Evolutionary conservation across 345 rosid species (phyloP).

Genomic region (Heritiera fomes): DNA sequence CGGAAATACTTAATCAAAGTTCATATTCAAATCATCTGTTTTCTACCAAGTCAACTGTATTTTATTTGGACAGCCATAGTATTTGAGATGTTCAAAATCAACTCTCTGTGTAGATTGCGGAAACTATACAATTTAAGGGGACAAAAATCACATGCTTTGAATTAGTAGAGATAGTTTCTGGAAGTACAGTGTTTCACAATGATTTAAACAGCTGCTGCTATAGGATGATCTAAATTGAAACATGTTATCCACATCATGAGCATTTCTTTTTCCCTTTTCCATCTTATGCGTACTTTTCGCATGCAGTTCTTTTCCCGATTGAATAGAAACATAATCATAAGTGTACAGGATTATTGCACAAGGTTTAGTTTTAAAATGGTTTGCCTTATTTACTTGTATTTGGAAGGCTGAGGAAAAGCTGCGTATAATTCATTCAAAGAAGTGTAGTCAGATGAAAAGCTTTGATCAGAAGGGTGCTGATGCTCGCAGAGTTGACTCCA

Average conservation of each 20-base stretch:
- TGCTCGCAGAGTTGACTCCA: constrained; percentile 37
- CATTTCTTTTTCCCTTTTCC: background rate
- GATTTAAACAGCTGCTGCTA: background rate
- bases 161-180: background rate
- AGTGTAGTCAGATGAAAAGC: constrained; percentile 44
- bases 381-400: background rate
- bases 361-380: background rate
- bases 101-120: background rate
- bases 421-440: constrained; percentile 44
- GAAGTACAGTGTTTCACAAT: background rate
- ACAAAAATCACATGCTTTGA: background rate
- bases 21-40: background rate
- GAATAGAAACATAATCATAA: background rate
- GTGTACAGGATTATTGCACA: background rate
- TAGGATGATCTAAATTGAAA: background rate
- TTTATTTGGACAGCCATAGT: background rate
- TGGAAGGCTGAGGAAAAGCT: constrained; percentile 62
- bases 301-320: background rate
- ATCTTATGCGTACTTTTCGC: background rate
- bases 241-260: too few species aligned
- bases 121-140: background rate
- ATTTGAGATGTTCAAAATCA: background rate
- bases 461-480: constrained; percentile 42
- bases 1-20: background rate
- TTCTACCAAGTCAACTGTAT: background rate